Evolutionary conservation across 2,329 filamentous ascomycete species (phyloP), one percentile per base, ranked within the genome.

Genomic region (Fusarium buharicum): DNA sequence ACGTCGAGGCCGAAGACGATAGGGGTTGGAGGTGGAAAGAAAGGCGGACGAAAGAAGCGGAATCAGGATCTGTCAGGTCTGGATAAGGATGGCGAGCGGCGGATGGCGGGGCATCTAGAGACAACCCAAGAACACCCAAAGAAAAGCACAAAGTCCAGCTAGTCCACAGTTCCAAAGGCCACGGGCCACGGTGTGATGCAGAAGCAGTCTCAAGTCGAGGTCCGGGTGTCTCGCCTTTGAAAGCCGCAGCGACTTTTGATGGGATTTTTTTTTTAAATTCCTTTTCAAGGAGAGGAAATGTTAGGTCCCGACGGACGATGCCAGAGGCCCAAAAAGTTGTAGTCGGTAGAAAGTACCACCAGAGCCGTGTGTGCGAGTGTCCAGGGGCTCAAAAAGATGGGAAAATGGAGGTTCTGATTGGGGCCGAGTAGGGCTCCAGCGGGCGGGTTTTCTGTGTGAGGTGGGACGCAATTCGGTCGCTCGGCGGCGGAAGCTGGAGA

Each of bases 41-140:
- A 50, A 44, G 62, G 49, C 59, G 53, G 54, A 51, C 55, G 56
- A 63, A 60, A 64, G 66, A 69, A 55, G 58, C 67, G 64, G 65
- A 50, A 62, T 66, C 67, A 69, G 66, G 67, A 70, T 72, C 66
- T 72, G 70, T 72, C 70, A 70, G 65, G 64, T 70, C 66, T 67
- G 61, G 61, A 60, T 69, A 58, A 59, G 62, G 64, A 65, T 62
- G 64, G 68, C 54, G 66, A 67, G 64, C 61, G 59, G 54, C 64
- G 64, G 68, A 70, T 70, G 68, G 68, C 68, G 68, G 68, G 68
- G 68, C 68, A 70, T 69, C 61, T 67, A 70, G 62, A 59, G 64
- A 65, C 60, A 49, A 53, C 58, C 62, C 62, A 64, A 50, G 55
- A 51, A 66, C 33, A 62, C 56, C 55, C 59, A 60, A 50, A 64